Evolutionary conservation across 306 rosid genomes (phyloP).

Genomic region (Prunus dulcis): DNA sequence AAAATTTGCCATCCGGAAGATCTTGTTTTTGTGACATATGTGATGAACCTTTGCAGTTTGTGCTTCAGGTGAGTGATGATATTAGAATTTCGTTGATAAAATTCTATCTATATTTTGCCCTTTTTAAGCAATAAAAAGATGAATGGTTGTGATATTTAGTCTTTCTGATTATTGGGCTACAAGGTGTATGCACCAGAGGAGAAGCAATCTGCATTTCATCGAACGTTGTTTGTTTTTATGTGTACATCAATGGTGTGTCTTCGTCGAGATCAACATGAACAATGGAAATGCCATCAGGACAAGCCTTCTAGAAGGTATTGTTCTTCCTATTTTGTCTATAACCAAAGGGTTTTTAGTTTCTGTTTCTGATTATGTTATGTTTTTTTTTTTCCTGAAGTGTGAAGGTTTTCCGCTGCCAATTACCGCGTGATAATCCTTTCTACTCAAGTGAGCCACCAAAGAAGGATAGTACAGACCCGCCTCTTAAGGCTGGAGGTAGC

Average conservation of each 20-base stretch:
- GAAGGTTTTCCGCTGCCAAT: slow-evolving; percentile 82
- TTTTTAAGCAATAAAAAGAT: not conserved
- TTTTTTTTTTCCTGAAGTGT: slow-evolving; percentile 46
- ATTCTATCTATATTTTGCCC: not conserved
- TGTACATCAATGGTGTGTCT: slow-evolving; percentile 85
- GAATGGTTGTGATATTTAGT: not conserved
- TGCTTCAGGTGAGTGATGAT: slow-evolving; percentile 79
- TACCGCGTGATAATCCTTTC: slow-evolving; percentile 64
- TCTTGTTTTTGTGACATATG: slow-evolving; percentile 69
- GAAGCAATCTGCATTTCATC: slow-evolving; percentile 66
- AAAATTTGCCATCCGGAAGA: slow-evolving; percentile 61
- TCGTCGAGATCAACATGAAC: slow-evolving; percentile 79
- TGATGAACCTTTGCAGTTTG: slow-evolving; percentile 62
- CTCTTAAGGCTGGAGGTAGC: slow-evolving; percentile 58
- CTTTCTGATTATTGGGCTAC: slow-evolving; percentile 2
- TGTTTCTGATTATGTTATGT: slow-evolving; percentile 26
- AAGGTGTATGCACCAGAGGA: slow-evolving; percentile 81
- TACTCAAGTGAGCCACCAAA: slow-evolving; percentile 58
- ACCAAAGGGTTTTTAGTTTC: not conserved
- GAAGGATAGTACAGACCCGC: slow-evolving; percentile 43
- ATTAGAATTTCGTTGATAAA: not conserved
- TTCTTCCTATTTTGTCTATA: not conserved
- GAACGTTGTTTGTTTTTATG: slow-evolving; percentile 73
- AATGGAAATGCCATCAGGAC: slow-evolving; percentile 60
- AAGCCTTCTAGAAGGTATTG: slow-evolving; percentile 64